Evolutionary conservation across 2,329 filamentous ascomycete species (phyloP), one percentile per base, ranked within the genome.

Genomic region (Fusarium circinatum): DNA sequence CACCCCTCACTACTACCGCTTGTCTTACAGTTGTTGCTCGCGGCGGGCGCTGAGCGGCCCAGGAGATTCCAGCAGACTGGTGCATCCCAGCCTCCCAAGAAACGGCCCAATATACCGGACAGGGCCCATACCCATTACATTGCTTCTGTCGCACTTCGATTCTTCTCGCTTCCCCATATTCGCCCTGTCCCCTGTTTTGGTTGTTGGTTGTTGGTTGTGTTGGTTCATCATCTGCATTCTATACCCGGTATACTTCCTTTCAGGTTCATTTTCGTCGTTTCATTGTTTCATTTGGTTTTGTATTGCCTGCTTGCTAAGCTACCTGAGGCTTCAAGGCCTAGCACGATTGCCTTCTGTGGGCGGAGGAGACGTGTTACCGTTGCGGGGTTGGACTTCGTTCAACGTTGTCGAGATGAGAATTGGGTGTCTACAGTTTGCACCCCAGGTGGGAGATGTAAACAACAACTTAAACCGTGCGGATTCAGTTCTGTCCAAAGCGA

Each of bases 141-240:
- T 54, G 55, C 34, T 65, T 38, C 41, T 41, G 56, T 61, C 62
- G 47, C 56, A 61, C 57, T 65, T 65, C 62, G 34, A 60, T 54
- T 45, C 32, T 39, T 42, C 45, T 54, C 56, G 44, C 24, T 62
- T 56, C 45, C 49, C 49, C 60, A 62, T 62, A 57, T 34, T 47
- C 42, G 39, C 42, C 47, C 60, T 32, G 48, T 62, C 45, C 45
- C 60, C 55, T 30, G 52, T 42, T n/a, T 42, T 42, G 52, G 58
- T 45, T 36, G 36, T 60, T 51, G 36, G 41, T 42, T 42, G 41
- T 42, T 42, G 59, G 58, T 45, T 36, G 36, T 60, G 39, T 65
- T 38, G 54, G 56, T 68, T 51, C 60, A 39, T n/a, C 52, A 45
- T 69, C 47, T 59, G 22, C 28, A 61, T 45, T 38, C 41, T 61